A percentile compares a stretch with the other conserved stretches of the same genome.
These are phyloP conservation scores for Pyronema omphalodes DNA, from an alignment of 495 filamentous ascomycete genomes.

Conservation along the genomic window DNA sequence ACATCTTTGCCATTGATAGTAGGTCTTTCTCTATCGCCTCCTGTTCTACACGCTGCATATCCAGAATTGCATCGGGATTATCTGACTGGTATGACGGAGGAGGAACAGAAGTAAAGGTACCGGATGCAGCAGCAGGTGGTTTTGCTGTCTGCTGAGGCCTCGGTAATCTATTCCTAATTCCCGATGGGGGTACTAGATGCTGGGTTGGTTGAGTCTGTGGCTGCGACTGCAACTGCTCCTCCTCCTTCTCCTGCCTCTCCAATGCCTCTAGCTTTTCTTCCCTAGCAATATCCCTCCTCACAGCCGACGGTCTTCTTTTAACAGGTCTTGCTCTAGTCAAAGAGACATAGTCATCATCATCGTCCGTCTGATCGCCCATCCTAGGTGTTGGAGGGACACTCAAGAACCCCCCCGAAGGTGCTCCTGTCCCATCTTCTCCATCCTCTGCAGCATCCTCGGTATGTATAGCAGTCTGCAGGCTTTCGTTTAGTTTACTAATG, in stretches of 20 bases:
- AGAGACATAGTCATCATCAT: slow-evolving; percentile 4
- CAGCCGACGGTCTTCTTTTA: neutral
- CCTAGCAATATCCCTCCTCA: neutral
- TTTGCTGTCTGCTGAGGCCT: too few relatives aligned
- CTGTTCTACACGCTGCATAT: slow-evolving; percentile 58
- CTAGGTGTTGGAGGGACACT: neutral
- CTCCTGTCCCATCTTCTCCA: slow-evolving; percentile 2
- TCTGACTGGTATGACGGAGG: too few relatives aligned
- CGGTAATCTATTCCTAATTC: too few relatives aligned
- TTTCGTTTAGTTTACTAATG: slow-evolving; percentile 18
- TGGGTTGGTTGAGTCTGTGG: too few relatives aligned
- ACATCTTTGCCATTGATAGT: slow-evolving; percentile 51
- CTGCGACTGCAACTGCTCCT: neutral
- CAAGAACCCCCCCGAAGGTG: neutral
- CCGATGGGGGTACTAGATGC: too few relatives aligned
- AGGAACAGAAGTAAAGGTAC: too few relatives aligned
- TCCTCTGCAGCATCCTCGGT: slow-evolving; percentile 5
- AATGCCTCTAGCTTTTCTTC: neutral
- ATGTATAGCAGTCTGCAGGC: slow-evolving; percentile 9
- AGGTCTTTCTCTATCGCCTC: slow-evolving; percentile 69
- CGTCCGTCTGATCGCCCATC: neutral
- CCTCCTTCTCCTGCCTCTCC: neutral
- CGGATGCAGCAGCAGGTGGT: too few relatives aligned
- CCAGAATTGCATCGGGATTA: slow-evolving; percentile 45
- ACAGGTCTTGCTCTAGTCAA: slow-evolving; percentile 1